phyloP scores from a whole-genome alignment of 306 rosid genomes.

The Sesbania bispinosa region DNA sequence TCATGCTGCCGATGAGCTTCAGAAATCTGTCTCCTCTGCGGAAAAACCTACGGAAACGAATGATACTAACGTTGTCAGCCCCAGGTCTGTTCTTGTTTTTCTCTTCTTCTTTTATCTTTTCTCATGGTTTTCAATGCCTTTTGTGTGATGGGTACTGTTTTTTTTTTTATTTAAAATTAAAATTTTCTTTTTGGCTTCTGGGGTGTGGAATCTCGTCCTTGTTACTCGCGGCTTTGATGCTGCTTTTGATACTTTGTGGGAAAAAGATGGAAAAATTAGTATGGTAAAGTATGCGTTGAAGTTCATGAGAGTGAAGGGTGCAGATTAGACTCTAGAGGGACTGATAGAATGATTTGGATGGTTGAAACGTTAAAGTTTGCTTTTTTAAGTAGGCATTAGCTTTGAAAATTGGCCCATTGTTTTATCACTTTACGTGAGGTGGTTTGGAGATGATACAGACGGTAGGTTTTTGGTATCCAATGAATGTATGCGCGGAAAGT shows the following conservation, averaged over 20 bases:
- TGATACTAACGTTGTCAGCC: constrained; percentile 45
- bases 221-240: not conserved
- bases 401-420: not conserved
- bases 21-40: constrained; percentile 42
- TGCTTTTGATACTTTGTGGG: not conserved
- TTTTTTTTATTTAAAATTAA: too few relatives aligned
- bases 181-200: not conserved
- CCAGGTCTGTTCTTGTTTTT: constrained; percentile 44
- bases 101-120: not conserved
- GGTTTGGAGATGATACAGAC: not conserved
- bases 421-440: not conserved
- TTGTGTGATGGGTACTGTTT: not conserved
- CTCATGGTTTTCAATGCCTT: not conserved
- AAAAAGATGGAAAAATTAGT: too few relatives aligned
- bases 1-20: constrained; percentile 38
- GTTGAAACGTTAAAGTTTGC: not conserved
- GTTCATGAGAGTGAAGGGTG: constrained; percentile 1
- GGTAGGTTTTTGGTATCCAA: constrained; percentile 13
- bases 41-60: constrained; percentile 51
- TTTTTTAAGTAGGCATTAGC: not conserved
- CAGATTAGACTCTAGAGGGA: not conserved
- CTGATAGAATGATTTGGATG: not conserved
- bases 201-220: not conserved
- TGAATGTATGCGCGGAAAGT: constrained; percentile 6
- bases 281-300: not conserved